Base-by-base conservation (phyloP, 1,139 yeast species). In the Suhomyces choctaworum region DNA sequence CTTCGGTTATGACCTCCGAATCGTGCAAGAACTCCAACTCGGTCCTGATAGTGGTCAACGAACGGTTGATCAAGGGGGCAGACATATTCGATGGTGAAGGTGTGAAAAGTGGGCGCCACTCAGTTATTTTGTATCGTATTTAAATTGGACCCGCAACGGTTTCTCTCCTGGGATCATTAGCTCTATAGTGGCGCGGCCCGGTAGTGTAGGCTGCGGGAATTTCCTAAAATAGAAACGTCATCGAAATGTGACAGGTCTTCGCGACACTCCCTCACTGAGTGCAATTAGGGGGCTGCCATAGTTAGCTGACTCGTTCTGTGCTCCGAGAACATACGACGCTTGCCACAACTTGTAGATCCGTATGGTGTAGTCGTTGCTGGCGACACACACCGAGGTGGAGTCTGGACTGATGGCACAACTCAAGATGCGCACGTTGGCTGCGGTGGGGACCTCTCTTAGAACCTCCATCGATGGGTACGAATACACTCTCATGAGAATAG, bases 11-110 rank as follows among this genome's bases (percentile, higher is more conserved):
- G 33, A 87, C 94, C 29, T 82, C 80, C 1, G 94, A 82, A 50
- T 87, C 96, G 35, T 64, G 67, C 35, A 89, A 69, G 56, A 88
- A 88, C 57, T 87, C 96, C 34, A 89, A 74, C 56, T 89, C 87
- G 9, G 89, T 86, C 58, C 79, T 78, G 39, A 87, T 66, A 10
- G 82, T 79, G 3, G 90, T 79, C 45, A 87, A 63, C 3, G 96
- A 85, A 52, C 95, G 79, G 64, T 86, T 87, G 42, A 86, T 77
- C 34, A 79, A 66, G 1, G 94, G 84, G 8, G 78, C 72, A 7
- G 75, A 67, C 76, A 70, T 70, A 9, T 6, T 16, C n/a, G n/a
- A n/a, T n/a, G n/a, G n/a, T n/a, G n/a, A n/a, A n/a, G n/a, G n/a
- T n/a, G n/a, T n/a, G n/a, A n/a, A n/a, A n/a, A n/a, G n/a, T n/a